These are phyloP conservation scores for carrot (Daucus carota) DNA, from an alignment of 129 eudicot genomes.

Conservation along the genomic window DH1_v3.0 NC_030382.2:49708001-49708500, in stretches of 20 bases:
- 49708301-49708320: constrained; percentile 93
- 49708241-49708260: constrained; percentile 91
- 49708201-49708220: constrained; percentile 89
- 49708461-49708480: constrained; percentile 68
- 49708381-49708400: constrained; percentile 73
- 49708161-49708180: constrained; percentile 84
- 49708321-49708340: constrained; percentile 89
- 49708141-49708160: constrained; percentile 87
- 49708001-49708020: constrained; percentile 96
- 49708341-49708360: constrained; percentile 85
- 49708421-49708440: constrained; percentile 80
- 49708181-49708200: constrained; percentile 97
- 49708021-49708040: constrained; percentile 85
- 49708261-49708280: constrained; percentile 82
- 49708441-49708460: constrained; percentile 72
- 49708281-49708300: constrained; percentile 96
- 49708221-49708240: constrained; percentile 74
- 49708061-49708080: constrained; percentile 87
- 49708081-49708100: constrained; percentile 83
- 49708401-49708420: constrained; percentile 91
- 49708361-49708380: constrained; percentile 94
- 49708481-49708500: constrained; percentile 92
- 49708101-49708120: constrained; percentile 98
- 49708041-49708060: constrained; percentile 96
- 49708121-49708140: constrained; percentile 96